These are phyloP conservation scores for Suhomyces bokatorum DNA, from an alignment of 1,139 yeast species.

Conservation along the genomic window DNA sequence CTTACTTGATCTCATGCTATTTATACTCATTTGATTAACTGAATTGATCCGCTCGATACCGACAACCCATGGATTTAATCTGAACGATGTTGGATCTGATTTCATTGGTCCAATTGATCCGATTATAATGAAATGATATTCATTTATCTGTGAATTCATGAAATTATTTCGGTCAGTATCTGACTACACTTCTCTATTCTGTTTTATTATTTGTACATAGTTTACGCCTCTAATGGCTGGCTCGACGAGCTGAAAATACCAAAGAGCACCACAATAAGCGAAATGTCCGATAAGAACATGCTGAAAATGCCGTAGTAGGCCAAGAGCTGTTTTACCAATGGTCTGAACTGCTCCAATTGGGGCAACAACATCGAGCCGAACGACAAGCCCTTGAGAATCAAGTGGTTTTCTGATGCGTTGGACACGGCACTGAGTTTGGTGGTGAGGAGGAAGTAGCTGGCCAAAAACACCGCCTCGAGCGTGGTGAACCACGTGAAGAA, in stretches of 20 bases:
- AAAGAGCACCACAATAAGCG: slow-evolving; percentile 41
- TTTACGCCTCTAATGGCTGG: background rate
- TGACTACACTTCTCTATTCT: background rate
- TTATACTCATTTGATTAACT: too few species aligned
- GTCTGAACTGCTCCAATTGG: slow-evolving; percentile 30
- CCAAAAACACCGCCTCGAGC: slow-evolving; percentile 35
- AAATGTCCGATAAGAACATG: slow-evolving; percentile 41
- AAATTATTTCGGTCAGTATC: too few species aligned
- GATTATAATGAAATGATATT: too few species aligned
- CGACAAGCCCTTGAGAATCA: slow-evolving; percentile 32
- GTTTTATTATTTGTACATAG: background rate
- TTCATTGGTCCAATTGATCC: too few species aligned
- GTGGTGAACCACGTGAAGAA: slow-evolving; percentile 37
- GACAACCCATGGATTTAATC: too few species aligned
- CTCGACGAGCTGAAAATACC: slow-evolving; percentile 34
- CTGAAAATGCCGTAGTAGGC: slow-evolving; percentile 41
- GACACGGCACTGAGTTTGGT: slow-evolving; percentile 28
- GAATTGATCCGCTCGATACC: too few species aligned
- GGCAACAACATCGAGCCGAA: slow-evolving; percentile 43
- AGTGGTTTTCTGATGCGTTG: slow-evolving; percentile 27
- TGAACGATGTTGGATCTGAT: too few species aligned
- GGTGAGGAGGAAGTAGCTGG: slow-evolving; percentile 35
- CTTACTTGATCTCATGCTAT: too few species aligned
- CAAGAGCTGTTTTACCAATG: slow-evolving; percentile 31
- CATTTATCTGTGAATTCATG: too few species aligned